Percentiles rank a stretch among this genome's conserved stretches.
Evolutionary conservation across 2,329 filamentous ascomycete species (phyloP).

Genomic region (Phaeosphaeriaceae sp.): DNA sequence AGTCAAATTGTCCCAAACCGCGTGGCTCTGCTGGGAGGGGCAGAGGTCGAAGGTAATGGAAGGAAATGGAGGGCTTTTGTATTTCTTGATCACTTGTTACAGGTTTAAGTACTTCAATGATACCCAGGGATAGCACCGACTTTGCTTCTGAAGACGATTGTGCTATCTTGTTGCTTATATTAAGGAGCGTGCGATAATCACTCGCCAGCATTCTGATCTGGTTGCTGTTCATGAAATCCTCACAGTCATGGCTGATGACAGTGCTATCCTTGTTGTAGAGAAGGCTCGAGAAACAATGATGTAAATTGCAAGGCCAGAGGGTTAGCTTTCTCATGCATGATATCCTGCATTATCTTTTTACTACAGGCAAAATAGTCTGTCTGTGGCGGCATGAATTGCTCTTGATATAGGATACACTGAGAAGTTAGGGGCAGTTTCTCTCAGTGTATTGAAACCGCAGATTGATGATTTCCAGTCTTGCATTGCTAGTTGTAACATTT

Average conservation of each 20-base stretch:
- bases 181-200: slow-evolving; percentile 52
- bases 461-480: no score
- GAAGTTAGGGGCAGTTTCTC: no score
- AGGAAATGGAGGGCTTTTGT: neutral
- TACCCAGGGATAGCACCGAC: slow-evolving; percentile 7
- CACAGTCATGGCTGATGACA: slow-evolving; percentile 45
- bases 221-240: slow-evolving; percentile 49
- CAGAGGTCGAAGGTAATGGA: slow-evolving; percentile 28
- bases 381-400: no score
- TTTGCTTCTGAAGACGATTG: slow-evolving; percentile 3
- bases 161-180: slow-evolving; percentile 42
- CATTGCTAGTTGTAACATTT: no score
- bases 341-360: slow-evolving; percentile 52
- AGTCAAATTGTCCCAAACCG: slow-evolving; percentile 59
- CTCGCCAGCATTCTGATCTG: slow-evolving; percentile 56
- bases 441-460: no score
- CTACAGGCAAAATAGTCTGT: slow-evolving; percentile 55
- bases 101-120: slow-evolving; percentile 6
- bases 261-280: slow-evolving; percentile 55
- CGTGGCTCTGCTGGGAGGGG: slow-evolving; percentile 36
- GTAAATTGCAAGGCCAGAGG: slow-evolving; percentile 55
- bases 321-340: slow-evolving; percentile 53
- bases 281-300: slow-evolving; percentile 56
- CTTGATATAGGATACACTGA: no score
- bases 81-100: neutral